Base-by-base conservation (phyloP, 2,329 filamentous ascomycete species). In the Verticillium nonalfalfae region DNA sequence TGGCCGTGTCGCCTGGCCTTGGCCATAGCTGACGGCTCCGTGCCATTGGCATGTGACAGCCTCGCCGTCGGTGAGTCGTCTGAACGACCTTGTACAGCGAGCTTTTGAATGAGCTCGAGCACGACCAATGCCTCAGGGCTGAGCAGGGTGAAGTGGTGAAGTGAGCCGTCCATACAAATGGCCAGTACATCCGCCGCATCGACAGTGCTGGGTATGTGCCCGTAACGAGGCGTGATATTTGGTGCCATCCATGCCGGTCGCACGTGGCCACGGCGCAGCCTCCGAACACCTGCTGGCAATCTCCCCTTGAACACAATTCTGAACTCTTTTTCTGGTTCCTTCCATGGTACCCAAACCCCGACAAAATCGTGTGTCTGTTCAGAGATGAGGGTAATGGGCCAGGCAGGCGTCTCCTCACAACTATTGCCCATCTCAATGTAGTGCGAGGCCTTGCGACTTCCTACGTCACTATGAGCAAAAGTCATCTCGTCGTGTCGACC, bases 21-120 rank as follows among this genome's bases (percentile, higher is more conserved):
- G 18, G n/a, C 10, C 9, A 35, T 10, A 36, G 56, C 13, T 18
- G 34, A 4, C 7, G 45, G 10, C 45, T 52, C 45, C n/a, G 18
- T 21, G 45, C 45, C 62, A 77, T 78, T 31, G 74, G 68, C 40
- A 78, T 78, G 2, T 76, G 76, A 10, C 74, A 71, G 6, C 68
- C 64, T 31, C 71, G 7, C 80, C 78, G 62, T 83, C 79, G 1
- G 68, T 69, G 14, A 72, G 60, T 63, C 66, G 64, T 61, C 68
- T 15, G 18, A 2, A n/a, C n/a, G 36, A 13, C 36, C 34, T 18
- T 40, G 18, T 3, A 2, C 72, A 72, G 63, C 40, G 7, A 83
- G 71, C 62, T 89, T 88, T 69, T 96, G 88, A 1, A 97, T 71
- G 64, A 94, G 86, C 61, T 83, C 82, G 5, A 98, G 79, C 4